phyloP scores from a whole-genome alignment of 805 yeast species.

The Hanseniaspora vineae region DNA sequence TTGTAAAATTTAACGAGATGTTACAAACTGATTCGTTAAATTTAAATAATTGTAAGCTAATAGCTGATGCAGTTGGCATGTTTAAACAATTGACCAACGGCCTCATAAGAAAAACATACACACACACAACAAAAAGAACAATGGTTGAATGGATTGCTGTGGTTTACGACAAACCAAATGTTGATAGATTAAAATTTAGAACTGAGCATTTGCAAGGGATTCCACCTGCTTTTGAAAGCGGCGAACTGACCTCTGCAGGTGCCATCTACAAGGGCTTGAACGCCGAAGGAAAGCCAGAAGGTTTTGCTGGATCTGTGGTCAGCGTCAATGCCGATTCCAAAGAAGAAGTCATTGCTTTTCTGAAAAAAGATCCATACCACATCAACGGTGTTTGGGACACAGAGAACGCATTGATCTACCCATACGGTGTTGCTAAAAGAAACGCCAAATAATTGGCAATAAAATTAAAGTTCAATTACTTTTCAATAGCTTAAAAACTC shows the following conservation, averaged over 20 bases:
- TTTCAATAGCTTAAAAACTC: too few species aligned
- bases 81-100: too few species aligned
- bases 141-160: conserved; percentile 56
- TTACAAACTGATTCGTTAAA: too few species aligned
- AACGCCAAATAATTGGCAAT: conserved; percentile 24
- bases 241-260: conserved; percentile 36
- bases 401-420: conserved; percentile 44
- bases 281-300: conserved; percentile 27
- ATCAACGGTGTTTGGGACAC: conserved; percentile 68
- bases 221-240: conserved; percentile 29
- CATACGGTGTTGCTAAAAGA: conserved; percentile 37
- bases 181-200: conserved; percentile 41
- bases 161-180: conserved; percentile 55
- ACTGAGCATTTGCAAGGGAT: conserved; percentile 39
- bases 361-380: conserved; percentile 51
- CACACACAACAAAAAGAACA: conserved; percentile 7
- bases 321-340: conserved; percentile 51
- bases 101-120: background rate
- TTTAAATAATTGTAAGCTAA: too few species aligned
- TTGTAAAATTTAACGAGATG: too few species aligned
- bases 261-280: conserved; percentile 37
- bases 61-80: too few species aligned
- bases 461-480: too few species aligned
- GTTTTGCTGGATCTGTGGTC: conserved; percentile 58
- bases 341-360: conserved; percentile 51